Evolutionary conservation across 2,329 filamentous ascomycete species (phyloP).

Genomic region (Pestalotiopsis sp.): DNA sequence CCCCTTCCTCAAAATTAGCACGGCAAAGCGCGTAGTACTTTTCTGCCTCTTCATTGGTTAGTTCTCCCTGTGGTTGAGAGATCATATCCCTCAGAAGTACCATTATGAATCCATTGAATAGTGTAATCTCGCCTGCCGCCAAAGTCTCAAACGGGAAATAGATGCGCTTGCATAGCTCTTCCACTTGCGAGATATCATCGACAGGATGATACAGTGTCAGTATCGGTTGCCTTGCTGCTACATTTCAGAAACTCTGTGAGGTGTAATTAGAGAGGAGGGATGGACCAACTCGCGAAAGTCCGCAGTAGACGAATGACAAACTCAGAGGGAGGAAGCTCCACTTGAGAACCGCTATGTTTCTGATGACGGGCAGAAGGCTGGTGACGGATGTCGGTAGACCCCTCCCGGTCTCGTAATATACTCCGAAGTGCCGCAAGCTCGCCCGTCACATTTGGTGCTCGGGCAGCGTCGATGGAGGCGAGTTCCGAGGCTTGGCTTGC

Average conservation of each 20-base stretch:
- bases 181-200: not conserved
- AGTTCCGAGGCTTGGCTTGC: not conserved
- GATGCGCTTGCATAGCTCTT: not conserved
- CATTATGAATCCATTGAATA: not conserved
- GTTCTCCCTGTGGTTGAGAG: not conserved
- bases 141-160: not conserved
- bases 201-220: not conserved
- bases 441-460: not conserved
- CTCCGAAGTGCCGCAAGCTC: not conserved
- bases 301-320: not conserved
- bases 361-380: not conserved
- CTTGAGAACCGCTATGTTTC: not conserved
- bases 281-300: not conserved
- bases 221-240: not conserved
- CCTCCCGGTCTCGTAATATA: not conserved
- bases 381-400: not conserved
- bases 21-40: not conserved
- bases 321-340: not conserved
- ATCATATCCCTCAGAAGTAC: not conserved
- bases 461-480: not conserved
- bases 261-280: not conserved
- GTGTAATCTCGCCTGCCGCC: not conserved
- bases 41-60: not conserved
- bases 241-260: not conserved
- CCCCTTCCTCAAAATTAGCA: not conserved